Percentiles rank a stretch among this genome's conserved stretches.
Evolutionary conservation across 139 green algal genomes (phyloP).

Genomic region (Asterochloris erici): DNA sequence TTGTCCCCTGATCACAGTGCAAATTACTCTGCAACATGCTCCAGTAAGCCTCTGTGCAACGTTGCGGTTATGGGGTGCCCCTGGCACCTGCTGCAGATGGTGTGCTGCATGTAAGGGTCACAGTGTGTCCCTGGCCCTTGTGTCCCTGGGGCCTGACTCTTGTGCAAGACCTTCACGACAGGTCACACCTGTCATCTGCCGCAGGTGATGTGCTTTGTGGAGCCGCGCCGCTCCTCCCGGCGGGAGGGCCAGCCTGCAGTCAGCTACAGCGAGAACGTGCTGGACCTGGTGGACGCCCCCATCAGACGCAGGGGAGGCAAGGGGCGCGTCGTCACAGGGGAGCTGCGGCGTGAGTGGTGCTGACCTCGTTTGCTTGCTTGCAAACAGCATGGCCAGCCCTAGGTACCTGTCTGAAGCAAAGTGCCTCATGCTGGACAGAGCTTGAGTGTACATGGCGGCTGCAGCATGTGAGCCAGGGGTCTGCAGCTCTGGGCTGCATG

Average conservation of each 20-base stretch:
- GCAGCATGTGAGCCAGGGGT: background rate
- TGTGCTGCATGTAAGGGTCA: no score
- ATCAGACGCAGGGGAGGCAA: background rate
- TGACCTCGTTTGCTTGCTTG: background rate
- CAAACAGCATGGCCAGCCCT: background rate
- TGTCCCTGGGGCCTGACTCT: no score
- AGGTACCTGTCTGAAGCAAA: background rate
- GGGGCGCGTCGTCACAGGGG: background rate
- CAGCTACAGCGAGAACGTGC: slow-evolving; percentile 37
- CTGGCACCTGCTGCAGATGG: no score
- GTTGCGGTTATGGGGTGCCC: no score
- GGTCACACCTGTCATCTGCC: no score
- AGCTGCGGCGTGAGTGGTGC: background rate
- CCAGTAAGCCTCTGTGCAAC: no score
- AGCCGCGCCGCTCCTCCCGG: slow-evolving; percentile 9
- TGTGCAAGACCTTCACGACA: no score
- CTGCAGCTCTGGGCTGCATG: no score
- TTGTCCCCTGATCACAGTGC: no score
- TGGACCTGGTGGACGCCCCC: slow-evolving; percentile 15
- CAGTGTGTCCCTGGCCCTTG: no score
- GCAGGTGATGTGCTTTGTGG: no score
- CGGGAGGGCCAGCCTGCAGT: slow-evolving; percentile 19
- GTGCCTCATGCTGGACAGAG: background rate
- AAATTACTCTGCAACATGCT: no score
- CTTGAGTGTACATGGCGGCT: background rate